Evolutionary conservation across 768 basidiomycete species (phyloP), one percentile per base, ranked within the genome.

Genomic region (Phlebiopsis gigantea): DNA sequence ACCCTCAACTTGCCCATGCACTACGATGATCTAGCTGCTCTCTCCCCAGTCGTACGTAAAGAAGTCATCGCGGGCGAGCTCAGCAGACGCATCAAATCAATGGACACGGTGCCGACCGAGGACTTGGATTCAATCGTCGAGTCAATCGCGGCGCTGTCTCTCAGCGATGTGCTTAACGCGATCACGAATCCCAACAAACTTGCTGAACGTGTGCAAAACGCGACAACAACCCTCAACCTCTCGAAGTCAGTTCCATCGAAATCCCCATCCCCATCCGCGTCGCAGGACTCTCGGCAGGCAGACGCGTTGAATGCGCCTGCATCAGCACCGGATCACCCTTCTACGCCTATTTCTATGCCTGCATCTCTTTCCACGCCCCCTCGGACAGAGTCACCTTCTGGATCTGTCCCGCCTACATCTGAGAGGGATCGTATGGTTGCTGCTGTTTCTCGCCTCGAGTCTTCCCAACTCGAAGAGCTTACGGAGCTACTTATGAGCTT

Each of bases 321-420:
- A 2, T 90, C 88, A 48, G 90, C 90, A n/a, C 91, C 91, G 0
- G 91, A 93, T 65, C 90, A 92, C 59, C 91, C 91, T 0, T 89
- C 87, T 6, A 93, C 91, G 0, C 91, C 91, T 1, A 81, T 93
- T 12, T 92, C 90, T 1, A 77, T 90, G 57, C 82, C 82, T 56
- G 81, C 84, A 0, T 85, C 87, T 0, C 67, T 88, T n/a, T 84
- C 86, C 29, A 90, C 88, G 0, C 90, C 91, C 2, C 88, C 91
- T 12, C 83, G 91, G 15, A 90, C 91, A 0, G 89, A 89, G 5
- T 92, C 90, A 1, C 91, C 90, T 5, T 77, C 81, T 17, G 79
- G 79, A 39, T 81, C 81, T 17, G 68, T 79, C 52, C 82, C 87
- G 1, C 83, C 83, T 1, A 68, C 71, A 24, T 85, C 88, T 0